Percentiles rank a stretch among this genome's conserved stretches.
Conservation (phyloP, 1,284 basidiomycete species). For the Ceratobasidium sp. region DNA sequence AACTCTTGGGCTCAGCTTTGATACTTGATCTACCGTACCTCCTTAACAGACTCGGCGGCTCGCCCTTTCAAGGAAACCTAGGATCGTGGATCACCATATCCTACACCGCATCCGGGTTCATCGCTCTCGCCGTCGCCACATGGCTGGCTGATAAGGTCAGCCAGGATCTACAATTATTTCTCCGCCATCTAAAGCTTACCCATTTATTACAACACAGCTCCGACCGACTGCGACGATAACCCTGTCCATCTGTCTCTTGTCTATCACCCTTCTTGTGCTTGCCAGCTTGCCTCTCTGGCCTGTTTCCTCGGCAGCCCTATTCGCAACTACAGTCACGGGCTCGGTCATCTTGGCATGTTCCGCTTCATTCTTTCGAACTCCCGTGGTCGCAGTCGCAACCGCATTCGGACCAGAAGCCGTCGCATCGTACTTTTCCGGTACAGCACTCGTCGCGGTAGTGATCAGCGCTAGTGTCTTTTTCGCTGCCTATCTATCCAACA, state of each 20-base stretch:
- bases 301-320: neutral
- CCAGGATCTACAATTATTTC: neutral
- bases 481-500: neutral
- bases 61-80: neutral
- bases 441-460: neutral
- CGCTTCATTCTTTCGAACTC: neutral
- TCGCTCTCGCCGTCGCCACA: neutral
- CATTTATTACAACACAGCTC: neutral
- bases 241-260: neutral
- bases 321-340: neutral
- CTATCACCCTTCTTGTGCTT: neutral
- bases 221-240: neutral
- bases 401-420: neutral
- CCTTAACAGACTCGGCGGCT: neutral
- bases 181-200: neutral
- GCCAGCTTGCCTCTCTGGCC: neutral
- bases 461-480: neutral
- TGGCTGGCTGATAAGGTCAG: neutral
- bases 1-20: neutral
- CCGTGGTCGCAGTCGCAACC: neutral
- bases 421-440: neutral
- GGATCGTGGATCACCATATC: neutral
- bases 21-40: neutral
- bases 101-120: neutral
- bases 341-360: neutral